Evolutionary conservation across 805 yeast species (phyloP), one percentile per base, ranked within the genome.

Genomic region (Danielozyma ontarioensis): DNA sequence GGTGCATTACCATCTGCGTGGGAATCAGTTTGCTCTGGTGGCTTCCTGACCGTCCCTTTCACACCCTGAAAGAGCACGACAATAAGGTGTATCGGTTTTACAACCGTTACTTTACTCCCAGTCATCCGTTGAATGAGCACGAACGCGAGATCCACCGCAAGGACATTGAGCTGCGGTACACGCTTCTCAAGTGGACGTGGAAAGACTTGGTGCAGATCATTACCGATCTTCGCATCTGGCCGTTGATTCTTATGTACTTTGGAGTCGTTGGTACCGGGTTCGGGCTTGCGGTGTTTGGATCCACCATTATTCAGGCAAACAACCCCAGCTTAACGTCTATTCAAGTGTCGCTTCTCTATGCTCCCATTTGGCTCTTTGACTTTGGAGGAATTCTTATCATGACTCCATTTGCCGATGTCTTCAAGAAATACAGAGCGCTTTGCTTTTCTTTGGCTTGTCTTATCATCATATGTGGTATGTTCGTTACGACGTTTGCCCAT

Each of bases 201-300:
- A 62, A 55, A 25, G 90, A 84, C 39, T 64, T 86, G 19, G 46
- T 57, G 27, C 55, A 52, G 6, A 72, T 86, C 26, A 43, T 83
- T 15, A 46, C 65, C 21, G 95, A 87, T 51, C 49, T 70, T 28
- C 68, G 93, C 42, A 66, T 81, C 27, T 85, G 89, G 89, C 93
- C 95, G 1, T 57, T 87, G 38, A 65, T 84, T 28, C 66, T 86
- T 60, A 86, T 86, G 95, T 86, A 86, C 59, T 87, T 86, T 53
- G 96, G 95, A 13, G 95, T 83, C 14, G 95, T 86, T 17, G 96
- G 95, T 29, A 77, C 86, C n/a, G 96, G 96, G 1, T 80, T 72
- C 49, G 96, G 95, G 21, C 63, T 86, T 31, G 88, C 88, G 21
- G 90, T 81, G 14, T 86, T 82, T 57, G 95, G 89, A 4, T 80